These are phyloP conservation scores for Collybia mongolica DNA, from an alignment of 768 basidiomycete genomes.

Conservation along the genomic window DNA sequence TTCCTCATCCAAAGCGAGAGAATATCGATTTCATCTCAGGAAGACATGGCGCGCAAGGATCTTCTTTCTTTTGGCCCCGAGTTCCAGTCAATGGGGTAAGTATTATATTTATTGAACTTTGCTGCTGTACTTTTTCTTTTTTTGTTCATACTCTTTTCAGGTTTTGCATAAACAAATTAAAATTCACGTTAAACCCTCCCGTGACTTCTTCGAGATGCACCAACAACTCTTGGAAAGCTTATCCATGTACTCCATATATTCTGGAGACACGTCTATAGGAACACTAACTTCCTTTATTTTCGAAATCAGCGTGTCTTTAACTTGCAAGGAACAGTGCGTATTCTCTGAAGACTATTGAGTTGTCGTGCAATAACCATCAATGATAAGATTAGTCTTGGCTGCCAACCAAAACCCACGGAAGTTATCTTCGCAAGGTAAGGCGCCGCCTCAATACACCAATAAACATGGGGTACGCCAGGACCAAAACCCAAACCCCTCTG, in stretches of 20 bases:
- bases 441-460: background rate
- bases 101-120: background rate
- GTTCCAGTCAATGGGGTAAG: conserved; percentile 5
- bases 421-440: too few species aligned
- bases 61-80: conserved; percentile 18
- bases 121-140: background rate
- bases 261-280: background rate
- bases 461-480: background rate
- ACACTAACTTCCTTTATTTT: conserved; percentile 4
- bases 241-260: conserved; percentile 25
- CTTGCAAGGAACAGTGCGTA: background rate
- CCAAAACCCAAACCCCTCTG: too few species aligned
- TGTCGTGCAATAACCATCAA: too few species aligned
- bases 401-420: too few species aligned
- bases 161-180: conserved; percentile 18
- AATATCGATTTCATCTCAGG: conserved; percentile 28
- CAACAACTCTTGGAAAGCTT: conserved; percentile 16
- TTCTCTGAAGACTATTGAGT: too few species aligned
- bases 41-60: conserved; percentile 21
- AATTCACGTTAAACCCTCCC: conserved; percentile 7
- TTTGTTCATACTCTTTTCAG: conserved; percentile 5
- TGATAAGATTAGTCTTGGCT: too few species aligned
- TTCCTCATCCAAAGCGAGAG: conserved; percentile 36
- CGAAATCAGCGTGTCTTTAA: background rate
- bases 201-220: conserved; percentile 1